Conservation (phyloP, 2,329 filamentous ascomycete species). For the Phyllosticta capitalensis region DNA sequence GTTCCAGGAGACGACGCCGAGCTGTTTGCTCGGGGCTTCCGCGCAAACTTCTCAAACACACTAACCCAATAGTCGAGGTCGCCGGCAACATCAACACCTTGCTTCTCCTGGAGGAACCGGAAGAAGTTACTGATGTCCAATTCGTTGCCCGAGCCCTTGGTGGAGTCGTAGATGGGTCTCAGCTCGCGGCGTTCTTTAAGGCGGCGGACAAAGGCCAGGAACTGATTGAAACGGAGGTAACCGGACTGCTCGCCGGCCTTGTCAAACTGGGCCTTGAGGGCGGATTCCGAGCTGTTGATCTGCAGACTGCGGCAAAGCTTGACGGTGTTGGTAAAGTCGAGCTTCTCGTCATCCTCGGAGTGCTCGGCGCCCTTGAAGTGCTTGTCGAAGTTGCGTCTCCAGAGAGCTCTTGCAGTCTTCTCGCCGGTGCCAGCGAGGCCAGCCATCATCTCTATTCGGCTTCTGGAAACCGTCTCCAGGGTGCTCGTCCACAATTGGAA, state of each 20-base stretch:
- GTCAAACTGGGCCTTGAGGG: slow-evolving; percentile 64
- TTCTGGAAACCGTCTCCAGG: slow-evolving; percentile 72
- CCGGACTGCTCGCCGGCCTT: slow-evolving; percentile 58
- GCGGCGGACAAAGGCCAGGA: slow-evolving; percentile 70
- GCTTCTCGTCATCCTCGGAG: slow-evolving; percentile 52
- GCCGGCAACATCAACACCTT: slow-evolving; percentile 64
- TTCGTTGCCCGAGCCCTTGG: slow-evolving; percentile 48
- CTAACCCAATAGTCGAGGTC: slow-evolving; percentile 59
- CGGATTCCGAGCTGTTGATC: slow-evolving; percentile 74
- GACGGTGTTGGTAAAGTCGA: slow-evolving; percentile 71
- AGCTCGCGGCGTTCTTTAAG: slow-evolving; percentile 82
- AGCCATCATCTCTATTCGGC: slow-evolving; percentile 82
- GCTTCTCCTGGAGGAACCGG: slow-evolving; percentile 60
- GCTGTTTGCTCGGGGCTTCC: slow-evolving; percentile 12
- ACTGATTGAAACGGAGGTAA: slow-evolving; percentile 67
- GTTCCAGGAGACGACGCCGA: neutral
- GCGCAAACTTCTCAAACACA: slow-evolving; percentile 60
- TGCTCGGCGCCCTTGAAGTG: slow-evolving; percentile 47
- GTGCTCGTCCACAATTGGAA: slow-evolving; percentile 76
- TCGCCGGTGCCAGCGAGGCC: slow-evolving; percentile 70
- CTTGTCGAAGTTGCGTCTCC: slow-evolving; percentile 73
- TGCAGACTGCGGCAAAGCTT: slow-evolving; percentile 81
- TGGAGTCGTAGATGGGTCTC: slow-evolving; percentile 57
- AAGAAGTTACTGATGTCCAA: slow-evolving; percentile 68
- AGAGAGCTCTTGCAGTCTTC: slow-evolving; percentile 72